Percentiles rank a stretch among this genome's conserved stretches.
Evolutionary conservation across 345 rosid genomes (phyloP).

Genomic region (Sonneratia alba): DNA sequence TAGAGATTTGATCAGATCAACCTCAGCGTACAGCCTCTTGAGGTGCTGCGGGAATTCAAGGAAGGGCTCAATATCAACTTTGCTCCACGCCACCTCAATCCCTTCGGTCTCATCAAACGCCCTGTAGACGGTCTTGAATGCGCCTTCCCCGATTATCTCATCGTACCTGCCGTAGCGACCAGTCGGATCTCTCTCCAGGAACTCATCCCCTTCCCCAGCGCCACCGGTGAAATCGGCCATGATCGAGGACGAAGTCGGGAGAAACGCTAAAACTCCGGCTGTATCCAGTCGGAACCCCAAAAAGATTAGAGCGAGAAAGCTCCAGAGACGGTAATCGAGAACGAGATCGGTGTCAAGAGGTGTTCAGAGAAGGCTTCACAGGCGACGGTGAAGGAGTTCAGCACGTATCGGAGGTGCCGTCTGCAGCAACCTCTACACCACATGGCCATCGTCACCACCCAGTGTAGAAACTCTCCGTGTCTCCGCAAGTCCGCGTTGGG

Average conservation of each 20-base stretch:
- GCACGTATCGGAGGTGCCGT: conserved; percentile 6
- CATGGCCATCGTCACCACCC: not conserved
- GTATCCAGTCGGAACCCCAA: not conserved
- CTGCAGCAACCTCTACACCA: not conserved
- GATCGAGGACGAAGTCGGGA: not conserved
- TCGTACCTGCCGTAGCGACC: conserved; percentile 36
- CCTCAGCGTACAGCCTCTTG: conserved; percentile 76
- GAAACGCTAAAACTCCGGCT: not conserved
- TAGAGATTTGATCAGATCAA: conserved; percentile 62
- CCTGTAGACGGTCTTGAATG: conserved; percentile 96
- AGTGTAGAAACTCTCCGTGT: not conserved
- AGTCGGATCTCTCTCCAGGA: conserved; percentile 16
- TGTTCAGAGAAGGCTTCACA: conserved; percentile 17
- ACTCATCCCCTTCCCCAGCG: conserved; percentile 7
- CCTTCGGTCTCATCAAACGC: conserved; percentile 86
- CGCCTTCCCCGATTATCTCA: conserved; percentile 86
- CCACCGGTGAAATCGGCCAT: not conserved
- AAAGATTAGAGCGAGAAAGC: not conserved
- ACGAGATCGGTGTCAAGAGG: not conserved
- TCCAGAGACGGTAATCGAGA: not conserved
- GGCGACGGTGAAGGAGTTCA: conserved; percentile 15
- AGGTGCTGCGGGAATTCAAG: conserved; percentile 68
- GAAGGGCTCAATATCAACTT: conserved; percentile 61
- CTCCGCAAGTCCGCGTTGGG: not conserved
- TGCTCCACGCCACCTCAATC: conserved; percentile 94